Conservation (phyloP, 768 basidiomycete species). For the Lactarius tabidus region DNA sequence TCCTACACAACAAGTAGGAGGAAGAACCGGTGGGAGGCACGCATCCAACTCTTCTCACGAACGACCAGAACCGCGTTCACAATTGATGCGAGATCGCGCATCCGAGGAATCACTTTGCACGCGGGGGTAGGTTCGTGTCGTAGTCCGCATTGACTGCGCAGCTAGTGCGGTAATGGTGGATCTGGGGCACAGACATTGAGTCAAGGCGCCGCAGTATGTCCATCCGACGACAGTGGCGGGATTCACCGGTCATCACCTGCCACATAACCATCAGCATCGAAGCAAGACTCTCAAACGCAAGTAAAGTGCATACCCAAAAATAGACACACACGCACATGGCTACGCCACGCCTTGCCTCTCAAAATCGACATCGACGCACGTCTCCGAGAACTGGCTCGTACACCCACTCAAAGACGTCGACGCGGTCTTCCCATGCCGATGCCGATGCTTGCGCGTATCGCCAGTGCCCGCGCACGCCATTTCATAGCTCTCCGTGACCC, state of each 20-base stretch:
- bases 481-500: conserved; percentile 11
- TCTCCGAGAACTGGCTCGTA: neutral
- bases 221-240: neutral
- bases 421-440: neutral
- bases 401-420: neutral
- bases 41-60: neutral
- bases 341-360: neutral
- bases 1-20: neutral
- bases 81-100: neutral
- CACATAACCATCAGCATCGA: neutral
- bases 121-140: neutral
- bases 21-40: neutral
- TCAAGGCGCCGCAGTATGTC: neutral
- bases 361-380: neutral
- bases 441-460: neutral
- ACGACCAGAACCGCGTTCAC: neutral
- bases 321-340: neutral
- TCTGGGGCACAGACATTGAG: no score
- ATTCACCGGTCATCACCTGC: neutral
- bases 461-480: neutral
- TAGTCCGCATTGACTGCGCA: neutral
- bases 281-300: neutral
- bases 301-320: neutral
- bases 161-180: neutral
- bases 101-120: neutral